Evolutionary conservation across 345 rosid genomes (phyloP).

Genomic region (Eucalyptus regnans): DNA sequence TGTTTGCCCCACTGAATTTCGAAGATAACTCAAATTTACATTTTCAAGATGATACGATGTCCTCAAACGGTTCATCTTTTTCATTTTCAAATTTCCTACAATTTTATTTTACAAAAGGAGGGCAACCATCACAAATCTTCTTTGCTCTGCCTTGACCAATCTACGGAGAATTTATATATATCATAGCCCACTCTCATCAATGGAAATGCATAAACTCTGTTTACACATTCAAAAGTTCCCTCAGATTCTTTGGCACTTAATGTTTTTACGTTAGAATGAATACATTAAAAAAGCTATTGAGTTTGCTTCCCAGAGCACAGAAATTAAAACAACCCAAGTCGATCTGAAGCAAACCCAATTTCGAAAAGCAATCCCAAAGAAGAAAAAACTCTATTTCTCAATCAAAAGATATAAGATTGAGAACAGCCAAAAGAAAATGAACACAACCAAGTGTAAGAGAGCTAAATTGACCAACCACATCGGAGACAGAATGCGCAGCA

Average conservation of each 20-base stretch:
- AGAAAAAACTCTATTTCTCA: background rate
- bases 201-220: background rate
- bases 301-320: background rate
- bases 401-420: background rate
- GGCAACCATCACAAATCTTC: background rate
- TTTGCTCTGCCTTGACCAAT: background rate
- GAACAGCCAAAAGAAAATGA: background rate
- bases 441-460: background rate
- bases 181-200: background rate
- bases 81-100: background rate
- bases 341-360: background rate
- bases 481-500: slow-evolving; percentile 63
- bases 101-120: background rate
- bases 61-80: background rate
- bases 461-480: slow-evolving; percentile 21
- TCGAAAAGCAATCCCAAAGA: background rate
- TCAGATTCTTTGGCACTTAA: background rate
- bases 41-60: background rate
- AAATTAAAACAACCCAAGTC: background rate
- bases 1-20: background rate
- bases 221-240: background rate
- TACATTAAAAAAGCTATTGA: background rate
- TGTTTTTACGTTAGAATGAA: background rate
- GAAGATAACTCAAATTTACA: background rate
- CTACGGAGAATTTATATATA: background rate